Evolutionary conservation across 495 filamentous ascomycete genomes (phyloP).

Genomic region (Trichoderma reesei): DNA sequence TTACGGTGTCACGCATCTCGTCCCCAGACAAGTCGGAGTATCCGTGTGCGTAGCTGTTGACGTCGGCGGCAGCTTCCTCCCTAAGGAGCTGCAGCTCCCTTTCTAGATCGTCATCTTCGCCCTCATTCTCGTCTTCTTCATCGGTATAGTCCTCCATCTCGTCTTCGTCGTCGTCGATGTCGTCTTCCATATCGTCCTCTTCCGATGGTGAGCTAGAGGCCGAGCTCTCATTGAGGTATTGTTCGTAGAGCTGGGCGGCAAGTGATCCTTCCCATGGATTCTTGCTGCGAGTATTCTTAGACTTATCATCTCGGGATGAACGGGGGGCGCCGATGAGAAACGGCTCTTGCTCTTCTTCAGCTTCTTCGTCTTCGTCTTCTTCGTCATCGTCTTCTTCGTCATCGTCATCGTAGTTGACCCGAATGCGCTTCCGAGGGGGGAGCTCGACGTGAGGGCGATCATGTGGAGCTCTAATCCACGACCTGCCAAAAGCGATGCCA

Average conservation of each 20-base stretch:
- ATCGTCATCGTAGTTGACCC: constrained; percentile 37
- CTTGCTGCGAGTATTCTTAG: background rate
- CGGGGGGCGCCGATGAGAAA: constrained; percentile 21
- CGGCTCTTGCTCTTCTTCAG: constrained; percentile 16
- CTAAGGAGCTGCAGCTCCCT: background rate
- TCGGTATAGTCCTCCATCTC: constrained; percentile 12
- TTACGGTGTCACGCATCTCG: background rate
- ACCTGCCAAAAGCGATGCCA: constrained; percentile 78
- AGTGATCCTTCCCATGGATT: too few relatives aligned
- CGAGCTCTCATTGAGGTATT: background rate
- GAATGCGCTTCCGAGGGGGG: constrained; percentile 63
- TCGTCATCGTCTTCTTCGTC: constrained; percentile 24
- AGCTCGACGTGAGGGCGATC: constrained; percentile 62
- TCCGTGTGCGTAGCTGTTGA: background rate
- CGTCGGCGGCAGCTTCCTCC: background rate
- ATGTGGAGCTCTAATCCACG: constrained; percentile 47
- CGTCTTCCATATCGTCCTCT: constrained; percentile 20
- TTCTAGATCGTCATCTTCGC: constrained; percentile 16
- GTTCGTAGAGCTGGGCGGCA: too few relatives aligned
- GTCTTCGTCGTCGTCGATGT: constrained; percentile 12
- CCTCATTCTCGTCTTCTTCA: constrained; percentile 16
- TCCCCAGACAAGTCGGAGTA: background rate
- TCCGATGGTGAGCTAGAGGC: constrained; percentile 17
- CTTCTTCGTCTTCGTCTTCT: constrained; percentile 15
- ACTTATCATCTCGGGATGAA: background rate